Evolutionary conservation across 169 alveolate species (phyloP), one percentile per base, ranked within the genome.

Genomic region (Amoebophrya sp.): DNA sequence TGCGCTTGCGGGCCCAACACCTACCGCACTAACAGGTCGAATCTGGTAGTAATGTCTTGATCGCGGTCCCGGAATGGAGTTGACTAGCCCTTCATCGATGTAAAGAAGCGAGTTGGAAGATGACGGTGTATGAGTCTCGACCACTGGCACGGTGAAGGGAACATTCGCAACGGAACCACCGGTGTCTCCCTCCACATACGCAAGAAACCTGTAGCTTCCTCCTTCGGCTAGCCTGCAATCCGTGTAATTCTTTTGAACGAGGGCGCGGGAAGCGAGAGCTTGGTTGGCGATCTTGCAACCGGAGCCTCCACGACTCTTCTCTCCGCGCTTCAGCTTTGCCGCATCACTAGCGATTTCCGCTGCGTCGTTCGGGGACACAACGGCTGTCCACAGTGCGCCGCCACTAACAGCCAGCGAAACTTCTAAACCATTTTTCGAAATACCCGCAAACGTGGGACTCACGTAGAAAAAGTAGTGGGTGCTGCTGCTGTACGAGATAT

Each of bases 241-340:
- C 83, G 83, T 6, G 83, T 65, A 65, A 36, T 18, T 1, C 33
- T 0, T 1, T 36, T 65, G 83, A 26, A 12, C 18, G 1, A 18
- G 2, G 39, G 33, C 83, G 33, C 83, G 83, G 26, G 18, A 36
- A 29, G 18, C 83, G 36, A 18, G 33, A 10, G 36, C 36, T 0
- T 6, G 10, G 39, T 29, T 36, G n/a, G 12, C 83, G 39, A 12
- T 26, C 83, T 65, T 53, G 47, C 92, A 90, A 10, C 92, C 92
- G 41, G 92, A 34, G 24, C 92, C 92, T 2, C 92, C 92, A 1
- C 33, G 26, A 6, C 76, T 38, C n/a, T n/a, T 26, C 41, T 41
- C 36, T 41, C 92, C 92, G 0, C n/a, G 41, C 92, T 90, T 90
- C 76, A 90, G n/a, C 36, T 77, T 41, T 23, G 53, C 24, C 6